Base-by-base conservation (phyloP, 495 filamentous ascomycete genomes). In the Aspergillus taichungensis region DNA sequence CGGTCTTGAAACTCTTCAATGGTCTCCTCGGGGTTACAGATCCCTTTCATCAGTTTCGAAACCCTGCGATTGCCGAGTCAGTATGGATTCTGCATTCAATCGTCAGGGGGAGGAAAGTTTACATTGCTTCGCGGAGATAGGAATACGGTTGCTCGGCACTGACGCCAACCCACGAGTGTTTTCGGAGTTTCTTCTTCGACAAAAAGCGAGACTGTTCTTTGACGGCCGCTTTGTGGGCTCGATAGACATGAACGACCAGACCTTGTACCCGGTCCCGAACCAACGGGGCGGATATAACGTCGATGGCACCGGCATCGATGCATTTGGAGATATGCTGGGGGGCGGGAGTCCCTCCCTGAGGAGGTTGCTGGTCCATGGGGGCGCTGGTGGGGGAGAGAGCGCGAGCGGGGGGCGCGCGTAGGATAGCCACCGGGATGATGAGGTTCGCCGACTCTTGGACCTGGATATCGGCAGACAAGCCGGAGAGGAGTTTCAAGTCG, bases 161-260 rank as follows among this genome's bases (percentile, higher is more conserved):
- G n/a, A 91, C 76, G 27, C 88, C 88, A 34, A 96, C 87, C 89
- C 88, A 95, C 2, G 90, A 95, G 40, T 87, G 79, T 62, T 92
- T 94, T 42, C 90, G 75, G 13, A 76, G 75, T 49, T 80, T 77
- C 52, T 78, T 85, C 30, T 59, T 56, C 14, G 83, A 78, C 10
- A 87, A 50, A 40, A 86, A 75, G 4, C 77, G 73, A 24, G 80
- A 76, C 57, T 86, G 79, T 41, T 87, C 82, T 55, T 74, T 77
- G 24, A 76, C 73, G 13, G 83, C 78, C 45, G 85, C 76, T 56
- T 81, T 85, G 49, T 83, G 83, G 9, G 79, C 79, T 42, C 87
- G 79, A 65, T 91, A 94, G 29, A 85, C 88, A 62, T 91, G 88
- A 10, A 90, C 75, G 45, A 84, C 79, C 28, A 95, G 73, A 34